Evolutionary conservation across 352 stramenopile genomes (phyloP), one percentile per base, ranked within the genome.

Genomic region (Phytophthora brassicae): DNA sequence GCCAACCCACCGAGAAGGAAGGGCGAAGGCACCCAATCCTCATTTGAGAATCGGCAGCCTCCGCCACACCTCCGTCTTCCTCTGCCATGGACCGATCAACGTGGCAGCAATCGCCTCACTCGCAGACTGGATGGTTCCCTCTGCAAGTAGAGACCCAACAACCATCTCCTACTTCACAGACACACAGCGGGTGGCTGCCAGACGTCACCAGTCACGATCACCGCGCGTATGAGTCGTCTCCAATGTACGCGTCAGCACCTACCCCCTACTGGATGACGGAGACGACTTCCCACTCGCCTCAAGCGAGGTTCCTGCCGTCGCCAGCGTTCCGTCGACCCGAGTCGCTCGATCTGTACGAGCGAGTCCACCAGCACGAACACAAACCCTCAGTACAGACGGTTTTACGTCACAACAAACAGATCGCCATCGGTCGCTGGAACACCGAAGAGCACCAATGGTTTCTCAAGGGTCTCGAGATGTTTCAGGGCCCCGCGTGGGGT

Each of bases 401-500:
- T 20, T 50, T 61, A 2, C 75, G 74, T 23, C 66, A 66, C 31
- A 75, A 74, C 36, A 77, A 79, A 43, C 79, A 88, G 66, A 86
- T 86, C 56, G 72, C 79, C 23, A 81, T 91, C 55, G 85, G 85
- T 8, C 83, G 85, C 38, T 94, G 85, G 85, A 90, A 81, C 35
- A 74, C 53, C 16, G 80, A 89, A 11, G 85, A 94, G 60, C 85
- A 94, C 58, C 71, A 81, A 17, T 77, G 76, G 45, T 94, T 94
- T 53, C 67, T 94, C 39, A 79, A 89, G 24, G 85, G 85, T 0
- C 79, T 94, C 62, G 79, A 94, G 70, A 84, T 86, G 69, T 94
- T 89, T 56, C 79, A 89, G 41, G 79, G 83, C 1, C 81, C 81
- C 1, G 81, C 81, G 48, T 96, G 87, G 87, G 82, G 84, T 45